phyloP scores from a whole-genome alignment of 2,329 filamentous ascomycete genomes.

The Clonostachys chloroleuca region DNA sequence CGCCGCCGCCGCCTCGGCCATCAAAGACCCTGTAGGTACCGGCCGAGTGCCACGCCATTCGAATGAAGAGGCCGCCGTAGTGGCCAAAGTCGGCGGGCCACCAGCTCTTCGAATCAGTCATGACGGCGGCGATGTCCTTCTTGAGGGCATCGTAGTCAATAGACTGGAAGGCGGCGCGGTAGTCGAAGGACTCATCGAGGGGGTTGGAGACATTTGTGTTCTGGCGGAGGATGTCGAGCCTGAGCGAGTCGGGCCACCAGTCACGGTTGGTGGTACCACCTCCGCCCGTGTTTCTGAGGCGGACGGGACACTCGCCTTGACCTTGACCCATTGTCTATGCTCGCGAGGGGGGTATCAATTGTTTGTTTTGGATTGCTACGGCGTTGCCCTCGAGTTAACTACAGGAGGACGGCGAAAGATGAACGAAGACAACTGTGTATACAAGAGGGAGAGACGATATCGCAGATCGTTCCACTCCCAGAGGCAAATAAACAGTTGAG shows the following conservation, averaged over 20 bases:
- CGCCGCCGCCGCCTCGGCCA: constrained; percentile 68
- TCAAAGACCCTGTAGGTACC: constrained; percentile 75
- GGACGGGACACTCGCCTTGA: constrained; percentile 24
- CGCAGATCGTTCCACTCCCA: too few species aligned
- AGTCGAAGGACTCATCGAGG: constrained; percentile 63
- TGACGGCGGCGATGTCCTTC: constrained; percentile 64
- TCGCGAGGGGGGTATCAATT: too few species aligned
- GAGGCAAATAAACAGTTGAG: too few species aligned
- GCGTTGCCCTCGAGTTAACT: too few species aligned
- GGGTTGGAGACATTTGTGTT: constrained; percentile 62
- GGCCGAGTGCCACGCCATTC: constrained; percentile 77
- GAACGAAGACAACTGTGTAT: too few species aligned
- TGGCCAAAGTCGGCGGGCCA: constrained; percentile 82
- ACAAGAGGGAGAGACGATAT: too few species aligned
- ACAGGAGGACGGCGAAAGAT: too few species aligned
- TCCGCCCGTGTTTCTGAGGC: constrained; percentile 40
- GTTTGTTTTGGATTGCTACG: too few species aligned
- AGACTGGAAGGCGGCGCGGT: constrained; percentile 65
- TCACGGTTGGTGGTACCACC: constrained; percentile 64
- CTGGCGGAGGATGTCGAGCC: constrained; percentile 70
- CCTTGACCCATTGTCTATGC: too few species aligned
- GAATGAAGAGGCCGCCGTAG: constrained; percentile 76
- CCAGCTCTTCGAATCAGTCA: constrained; percentile 77
- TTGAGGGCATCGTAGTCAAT: constrained; percentile 65
- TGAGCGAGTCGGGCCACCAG: constrained; percentile 71